These are phyloP conservation scores for Podila minutissima DNA, from an alignment of 192 early-diverging fungal genomes.

Conservation along the genomic window DNA sequence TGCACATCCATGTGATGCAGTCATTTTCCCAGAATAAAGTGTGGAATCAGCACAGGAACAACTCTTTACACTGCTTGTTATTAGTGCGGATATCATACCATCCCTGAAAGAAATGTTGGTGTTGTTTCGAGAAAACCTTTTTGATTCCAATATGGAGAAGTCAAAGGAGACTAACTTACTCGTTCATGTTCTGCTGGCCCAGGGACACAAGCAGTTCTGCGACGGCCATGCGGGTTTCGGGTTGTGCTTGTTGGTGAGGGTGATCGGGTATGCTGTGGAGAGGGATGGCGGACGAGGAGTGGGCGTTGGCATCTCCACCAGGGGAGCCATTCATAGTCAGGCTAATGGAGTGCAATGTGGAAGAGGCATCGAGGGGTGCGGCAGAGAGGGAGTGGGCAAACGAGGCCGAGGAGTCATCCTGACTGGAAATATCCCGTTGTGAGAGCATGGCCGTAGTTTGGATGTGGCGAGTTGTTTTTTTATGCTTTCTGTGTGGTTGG, in stretches of 20 bases:
- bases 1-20: no score
- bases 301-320: neutral
- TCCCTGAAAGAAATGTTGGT: neutral
- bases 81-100: no score
- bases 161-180: conserved; percentile 12
- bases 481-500: no score
- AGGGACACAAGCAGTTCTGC: conserved; percentile 44
- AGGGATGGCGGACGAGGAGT: conserved; percentile 4
- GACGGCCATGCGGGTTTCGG: conserved; percentile 43
- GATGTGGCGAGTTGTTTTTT: no score
- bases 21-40: no score
- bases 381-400: conserved; percentile 36
- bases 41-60: no score
- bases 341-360: neutral
- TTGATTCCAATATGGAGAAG: neutral
- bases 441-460: conserved; percentile 7
- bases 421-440: conserved; percentile 8
- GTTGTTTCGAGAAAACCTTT: neutral
- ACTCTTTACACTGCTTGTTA: no score
- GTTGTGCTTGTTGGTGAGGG: conserved; percentile 8
- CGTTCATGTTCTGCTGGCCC: conserved; percentile 4
- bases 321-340: neutral
- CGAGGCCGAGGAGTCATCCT: conserved; percentile 21
- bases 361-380: conserved; percentile 13
- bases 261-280: conserved; percentile 15